Conservation (phyloP, 768 basidiomycete species). For the Brasilioporus rufonigricans region DNA sequence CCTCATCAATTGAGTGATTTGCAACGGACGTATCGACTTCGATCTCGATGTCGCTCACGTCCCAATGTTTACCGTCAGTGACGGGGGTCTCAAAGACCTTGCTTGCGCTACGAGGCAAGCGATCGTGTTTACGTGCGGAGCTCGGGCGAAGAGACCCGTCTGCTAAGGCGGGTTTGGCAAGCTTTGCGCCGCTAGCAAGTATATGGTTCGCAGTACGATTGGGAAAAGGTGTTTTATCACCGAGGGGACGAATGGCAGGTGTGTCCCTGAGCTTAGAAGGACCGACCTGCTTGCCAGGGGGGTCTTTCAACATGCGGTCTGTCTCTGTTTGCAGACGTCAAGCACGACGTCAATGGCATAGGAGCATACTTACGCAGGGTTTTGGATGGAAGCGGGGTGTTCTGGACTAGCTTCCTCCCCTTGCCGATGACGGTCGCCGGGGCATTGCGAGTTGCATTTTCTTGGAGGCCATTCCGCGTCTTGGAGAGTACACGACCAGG, state of each 20-base stretch:
- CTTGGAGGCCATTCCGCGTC: constrained; percentile 39
- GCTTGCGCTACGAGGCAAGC: constrained; percentile 50
- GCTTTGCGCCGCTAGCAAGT: constrained; percentile 36
- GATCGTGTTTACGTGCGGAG: constrained; percentile 61
- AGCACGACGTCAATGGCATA: no score
- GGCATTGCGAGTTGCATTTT: constrained; percentile 46
- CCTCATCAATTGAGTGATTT: constrained; percentile 26
- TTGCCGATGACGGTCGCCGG: constrained; percentile 45
- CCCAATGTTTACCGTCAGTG: constrained; percentile 70
- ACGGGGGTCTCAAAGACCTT: constrained; percentile 65
- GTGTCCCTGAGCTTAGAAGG: constrained; percentile 25
- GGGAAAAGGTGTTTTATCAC: constrained; percentile 75
- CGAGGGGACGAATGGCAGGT: constrained; percentile 47
- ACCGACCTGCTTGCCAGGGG: constrained; percentile 27
- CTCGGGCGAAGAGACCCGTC: constrained; percentile 59
- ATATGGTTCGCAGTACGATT: constrained; percentile 46
- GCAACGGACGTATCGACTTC: constrained; percentile 26
- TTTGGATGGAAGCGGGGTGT: constrained; percentile 34
- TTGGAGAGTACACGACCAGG: constrained; percentile 49
- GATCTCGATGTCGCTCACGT: constrained; percentile 59
- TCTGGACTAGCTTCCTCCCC: constrained; percentile 39
- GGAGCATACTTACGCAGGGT: constrained; percentile 27
- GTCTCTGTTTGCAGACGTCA: constrained; percentile 12
- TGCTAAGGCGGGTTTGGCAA: constrained; percentile 37
- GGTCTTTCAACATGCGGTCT: constrained; percentile 21